Evolutionary conservation across 2,329 filamentous ascomycete species (phyloP).

Genomic region (Emergomyces orientalis): DNA sequence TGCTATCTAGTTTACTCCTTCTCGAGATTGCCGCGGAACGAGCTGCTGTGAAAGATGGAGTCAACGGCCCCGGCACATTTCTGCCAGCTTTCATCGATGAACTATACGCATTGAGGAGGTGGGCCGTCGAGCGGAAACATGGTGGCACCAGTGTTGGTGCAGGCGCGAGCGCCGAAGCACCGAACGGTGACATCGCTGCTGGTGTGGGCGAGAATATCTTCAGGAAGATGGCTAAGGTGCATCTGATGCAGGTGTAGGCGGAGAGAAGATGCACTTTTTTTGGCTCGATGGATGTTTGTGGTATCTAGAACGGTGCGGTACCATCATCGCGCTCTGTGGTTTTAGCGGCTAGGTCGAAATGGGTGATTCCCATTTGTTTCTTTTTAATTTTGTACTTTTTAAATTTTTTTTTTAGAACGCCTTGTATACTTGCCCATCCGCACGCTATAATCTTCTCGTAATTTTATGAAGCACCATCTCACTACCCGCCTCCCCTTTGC

Average conservation of each 20-base stretch:
- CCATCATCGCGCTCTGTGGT: not conserved
- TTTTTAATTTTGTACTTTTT: not conserved
- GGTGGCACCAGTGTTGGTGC: not conserved
- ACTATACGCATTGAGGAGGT: slow-evolving; percentile 38
- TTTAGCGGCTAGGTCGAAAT: not conserved
- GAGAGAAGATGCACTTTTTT: not conserved
- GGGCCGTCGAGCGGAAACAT: slow-evolving; percentile 12
- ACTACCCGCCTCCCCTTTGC: too few relatives aligned
- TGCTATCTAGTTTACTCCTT: slow-evolving; percentile 62
- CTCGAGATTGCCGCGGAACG: slow-evolving; percentile 70
- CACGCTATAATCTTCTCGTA: not conserved
- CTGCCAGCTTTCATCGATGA: slow-evolving; percentile 76
- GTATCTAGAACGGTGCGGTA: not conserved
- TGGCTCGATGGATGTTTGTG: not conserved
- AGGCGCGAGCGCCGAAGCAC: not conserved
- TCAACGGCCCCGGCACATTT: slow-evolving; percentile 76
- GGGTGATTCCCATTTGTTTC: not conserved
- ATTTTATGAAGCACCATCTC: not conserved
- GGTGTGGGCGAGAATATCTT: slow-evolving; percentile 30
- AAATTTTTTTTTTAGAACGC: not conserved
- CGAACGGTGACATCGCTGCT: slow-evolving; percentile 17
- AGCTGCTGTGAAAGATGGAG: slow-evolving; percentile 49
- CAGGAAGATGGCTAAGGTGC: slow-evolving; percentile 29
- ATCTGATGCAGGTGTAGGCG: slow-evolving; percentile 23
- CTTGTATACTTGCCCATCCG: not conserved